Evolutionary conservation across 2,329 filamentous ascomycete species (phyloP).

Genomic region (Diaporthe destruens): DNA sequence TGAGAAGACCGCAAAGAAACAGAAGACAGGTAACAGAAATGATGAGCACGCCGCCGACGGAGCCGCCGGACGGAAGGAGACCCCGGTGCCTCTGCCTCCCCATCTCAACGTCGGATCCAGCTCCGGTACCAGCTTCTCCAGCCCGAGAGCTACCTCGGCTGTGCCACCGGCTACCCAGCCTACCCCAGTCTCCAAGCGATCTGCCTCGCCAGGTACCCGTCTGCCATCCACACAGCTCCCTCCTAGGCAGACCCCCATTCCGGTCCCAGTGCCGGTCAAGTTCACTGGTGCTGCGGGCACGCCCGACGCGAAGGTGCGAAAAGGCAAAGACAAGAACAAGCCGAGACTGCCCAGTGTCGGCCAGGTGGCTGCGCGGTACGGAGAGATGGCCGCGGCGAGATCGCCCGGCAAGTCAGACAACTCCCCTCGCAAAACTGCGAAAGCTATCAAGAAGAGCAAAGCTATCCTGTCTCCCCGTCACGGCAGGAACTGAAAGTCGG

Average conservation of each 20-base stretch:
- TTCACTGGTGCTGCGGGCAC: not conserved
- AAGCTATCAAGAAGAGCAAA: conserved; percentile 29
- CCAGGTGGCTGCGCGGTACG: not conserved
- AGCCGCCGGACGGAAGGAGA: conserved; percentile 35
- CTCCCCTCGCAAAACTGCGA: conserved; percentile 7
- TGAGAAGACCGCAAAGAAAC: conserved; percentile 41
- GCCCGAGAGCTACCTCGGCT: conserved; percentile 9
- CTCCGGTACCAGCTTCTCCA: not conserved
- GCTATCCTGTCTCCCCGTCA: conserved; percentile 32
- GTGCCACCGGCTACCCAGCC: conserved; percentile 41
- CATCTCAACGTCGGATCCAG: not conserved
- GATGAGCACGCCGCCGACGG: conserved; percentile 20
- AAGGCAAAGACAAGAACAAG: conserved; percentile 34
- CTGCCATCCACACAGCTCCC: conserved; percentile 36
- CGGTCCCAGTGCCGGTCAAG: conserved; percentile 19
- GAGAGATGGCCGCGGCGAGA: conserved; percentile 8
- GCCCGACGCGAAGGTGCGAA: conserved; percentile 34
- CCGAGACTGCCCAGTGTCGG: conserved; percentile 4
- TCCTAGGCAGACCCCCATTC: conserved; percentile 35
- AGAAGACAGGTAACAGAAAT: conserved; percentile 38
- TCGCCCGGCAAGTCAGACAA: conserved; percentile 5
- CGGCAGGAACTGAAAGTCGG: not conserved
- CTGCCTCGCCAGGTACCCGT: conserved; percentile 33
- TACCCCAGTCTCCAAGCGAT: conserved; percentile 3
- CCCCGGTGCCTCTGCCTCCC: conserved; percentile 40